Conservation (phyloP, 345 rosid genomes). For the Lumnitzera littorea region DNA sequence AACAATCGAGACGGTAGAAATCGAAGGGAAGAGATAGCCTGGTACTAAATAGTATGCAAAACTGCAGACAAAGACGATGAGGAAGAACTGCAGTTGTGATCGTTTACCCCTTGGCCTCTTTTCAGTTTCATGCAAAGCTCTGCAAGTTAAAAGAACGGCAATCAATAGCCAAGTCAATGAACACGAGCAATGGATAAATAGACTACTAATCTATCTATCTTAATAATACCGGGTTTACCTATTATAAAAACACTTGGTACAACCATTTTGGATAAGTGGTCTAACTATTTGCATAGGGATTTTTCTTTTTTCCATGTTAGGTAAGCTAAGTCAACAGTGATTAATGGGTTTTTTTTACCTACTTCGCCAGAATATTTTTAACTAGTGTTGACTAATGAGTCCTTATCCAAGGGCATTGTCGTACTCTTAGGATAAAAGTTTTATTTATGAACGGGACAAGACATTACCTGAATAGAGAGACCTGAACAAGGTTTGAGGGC, state of each 20-base stretch:
- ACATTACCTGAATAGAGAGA: constrained; percentile 30
- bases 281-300: no score
- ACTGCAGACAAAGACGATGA: constrained; percentile 21
- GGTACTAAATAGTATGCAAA: constrained; percentile 32
- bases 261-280: no score
- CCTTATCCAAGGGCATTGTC: background rate
- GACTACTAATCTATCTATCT: no score
- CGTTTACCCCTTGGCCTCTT: constrained; percentile 20
- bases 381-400: no score
- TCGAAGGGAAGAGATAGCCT: constrained; percentile 23
- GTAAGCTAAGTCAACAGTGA: no score
- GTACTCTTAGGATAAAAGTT: background rate
- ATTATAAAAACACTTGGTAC: no score
- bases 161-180: background rate
- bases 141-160: background rate
- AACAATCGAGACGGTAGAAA: constrained; percentile 17
- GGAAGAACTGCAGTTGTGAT: constrained; percentile 37
- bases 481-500: constrained; percentile 47
- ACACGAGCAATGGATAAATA: no score
- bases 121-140: constrained; percentile 34
- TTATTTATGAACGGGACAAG: background rate
- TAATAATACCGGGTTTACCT: no score
- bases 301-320: no score
- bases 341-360: no score
- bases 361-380: no score